Conservation (phyloP, 805 yeast species). For the Kuraishia piskuri region DNA sequence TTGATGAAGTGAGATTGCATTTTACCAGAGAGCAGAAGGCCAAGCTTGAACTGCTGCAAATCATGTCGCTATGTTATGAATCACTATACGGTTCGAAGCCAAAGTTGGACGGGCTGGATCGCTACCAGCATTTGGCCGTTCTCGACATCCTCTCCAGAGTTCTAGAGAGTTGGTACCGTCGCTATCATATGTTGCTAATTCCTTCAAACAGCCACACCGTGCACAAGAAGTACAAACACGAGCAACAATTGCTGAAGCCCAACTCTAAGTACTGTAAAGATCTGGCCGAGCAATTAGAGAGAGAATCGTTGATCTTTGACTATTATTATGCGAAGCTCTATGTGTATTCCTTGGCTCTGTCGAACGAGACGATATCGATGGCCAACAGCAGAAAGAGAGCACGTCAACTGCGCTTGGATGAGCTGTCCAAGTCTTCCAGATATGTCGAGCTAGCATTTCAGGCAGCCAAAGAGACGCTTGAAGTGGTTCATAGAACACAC, state of each 20-base stretch:
- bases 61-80: slow-evolving; percentile 77
- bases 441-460: slow-evolving; percentile 75
- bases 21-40: slow-evolving; percentile 66
- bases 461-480: slow-evolving; percentile 75
- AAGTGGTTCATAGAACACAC: slow-evolving; percentile 64
- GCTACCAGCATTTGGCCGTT: slow-evolving; percentile 61
- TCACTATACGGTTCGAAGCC: slow-evolving; percentile 65
- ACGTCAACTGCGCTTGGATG: slow-evolving; percentile 48
- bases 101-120: slow-evolving; percentile 40
- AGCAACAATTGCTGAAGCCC: slow-evolving; percentile 18
- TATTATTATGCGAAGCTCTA: slow-evolving; percentile 79
- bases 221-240: slow-evolving; percentile 14
- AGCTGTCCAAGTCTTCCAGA: slow-evolving; percentile 61
- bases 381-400: slow-evolving; percentile 8
- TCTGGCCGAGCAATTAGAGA: slow-evolving; percentile 37
- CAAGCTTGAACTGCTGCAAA: slow-evolving; percentile 68
- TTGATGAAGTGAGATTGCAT: slow-evolving; percentile 24
- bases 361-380: slow-evolving; percentile 27
- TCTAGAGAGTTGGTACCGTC: slow-evolving; percentile 68
- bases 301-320: slow-evolving; percentile 72
- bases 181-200: slow-evolving; percentile 45
- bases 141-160: slow-evolving; percentile 69
- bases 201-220: slow-evolving; percentile 35
- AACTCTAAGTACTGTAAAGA: slow-evolving; percentile 30
- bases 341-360: slow-evolving; percentile 74